Base-by-base conservation (phyloP, 305 asterid species). In the Rubia balearica region DNA sequence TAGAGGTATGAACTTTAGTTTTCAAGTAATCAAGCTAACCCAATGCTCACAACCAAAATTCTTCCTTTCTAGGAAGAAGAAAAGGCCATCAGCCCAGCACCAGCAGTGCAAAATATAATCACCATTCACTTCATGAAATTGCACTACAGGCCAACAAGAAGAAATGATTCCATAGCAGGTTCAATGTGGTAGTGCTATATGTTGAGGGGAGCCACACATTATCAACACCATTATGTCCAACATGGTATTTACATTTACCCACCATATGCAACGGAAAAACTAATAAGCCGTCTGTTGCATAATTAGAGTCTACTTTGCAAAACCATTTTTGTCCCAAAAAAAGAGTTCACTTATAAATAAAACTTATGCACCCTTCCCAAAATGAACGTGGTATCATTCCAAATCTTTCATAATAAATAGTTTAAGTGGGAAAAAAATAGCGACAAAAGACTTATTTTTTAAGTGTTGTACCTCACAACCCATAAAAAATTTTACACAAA, bases 1-100 rank as follows among this genome's bases (percentile, higher is more conserved):
- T 24, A 24, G 22, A 33, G 4, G 67, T 66, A 65, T 24, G 49
- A 73, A 51, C 75, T 49, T 21, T 46, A 53, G 10, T 49, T 38
- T 38, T 38, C 41, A 38, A 38, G 16, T 17, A 57, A 73, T 51
- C 19, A 61, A 42, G 68, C 46, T 40, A 14, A 60, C 38, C 22
- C 64, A 70, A 24, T 61, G 56, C 33, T 27, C 7, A 7, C 27
- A 3, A 22, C 16, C 21, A n/a, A 5, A 7, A 7, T 53, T 8
- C 36, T 53, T 22, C 12, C 11, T 22, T 70, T 43, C 13, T 59
- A 70, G 22, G 67, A 27, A 59, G 67, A 43, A 59, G 67, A 43
- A 41, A 40, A 38, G 19, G 64, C 24, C n/a, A 68, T n/a, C 36
- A 21, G 24, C 53, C 60, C 67, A 6, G 41, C 7, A 38, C 16